Base-by-base conservation (phyloP, 148 eudicot species). In the Rheum nobile region DNA sequence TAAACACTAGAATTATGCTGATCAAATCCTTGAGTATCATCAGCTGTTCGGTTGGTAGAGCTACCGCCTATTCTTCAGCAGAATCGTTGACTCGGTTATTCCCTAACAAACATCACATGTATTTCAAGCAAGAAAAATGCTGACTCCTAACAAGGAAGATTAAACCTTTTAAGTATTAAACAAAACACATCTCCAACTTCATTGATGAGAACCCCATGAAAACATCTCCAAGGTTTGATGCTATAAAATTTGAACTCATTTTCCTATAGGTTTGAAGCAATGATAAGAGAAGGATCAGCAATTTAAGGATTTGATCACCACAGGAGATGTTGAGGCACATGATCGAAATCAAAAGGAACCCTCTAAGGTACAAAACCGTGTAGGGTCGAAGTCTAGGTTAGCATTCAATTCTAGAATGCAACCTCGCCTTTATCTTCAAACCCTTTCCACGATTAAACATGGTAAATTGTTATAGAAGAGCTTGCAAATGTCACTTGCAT, bases 321-420 rank as follows among this genome's bases (percentile, higher is more conserved):
- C 70, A 65, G 39, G 70, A 34, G 4, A 65, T 16, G 22, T 65
- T 32, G 70, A 65, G 70, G 70, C 70, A 65, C 32, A 65, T 34
- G 38, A 65, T 65, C 70, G 12, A 9, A 28, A 59, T 59, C 67
- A 59, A 26, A 28, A 26, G 34, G 3, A 28, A 59, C 67, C 35
- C 67, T 59, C 34, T 31, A 32, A 32, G 70, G 41, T 8, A 32
- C 41, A 31, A 65, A 65, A 65, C 17, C 39, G 17, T 65, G 70
- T 65, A 65, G 70, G 38, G 38, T 10, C 0, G 17, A 65, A 65
- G 70, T 31, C 70, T 65, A 65, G 70, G 70, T 13, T 34, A 65
- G n/a, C 70, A 32, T 32, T 65, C 70, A 65, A 65, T 65, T 65
- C 70, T 65, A 65, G 70, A 65, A 65, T 34, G 70, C 41, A 34